Percentiles rank a stretch among this genome's conserved stretches.
Evolutionary conservation across 2,329 filamentous ascomycete species (phyloP).

Genomic region (Verticillium dahliae): DNA sequence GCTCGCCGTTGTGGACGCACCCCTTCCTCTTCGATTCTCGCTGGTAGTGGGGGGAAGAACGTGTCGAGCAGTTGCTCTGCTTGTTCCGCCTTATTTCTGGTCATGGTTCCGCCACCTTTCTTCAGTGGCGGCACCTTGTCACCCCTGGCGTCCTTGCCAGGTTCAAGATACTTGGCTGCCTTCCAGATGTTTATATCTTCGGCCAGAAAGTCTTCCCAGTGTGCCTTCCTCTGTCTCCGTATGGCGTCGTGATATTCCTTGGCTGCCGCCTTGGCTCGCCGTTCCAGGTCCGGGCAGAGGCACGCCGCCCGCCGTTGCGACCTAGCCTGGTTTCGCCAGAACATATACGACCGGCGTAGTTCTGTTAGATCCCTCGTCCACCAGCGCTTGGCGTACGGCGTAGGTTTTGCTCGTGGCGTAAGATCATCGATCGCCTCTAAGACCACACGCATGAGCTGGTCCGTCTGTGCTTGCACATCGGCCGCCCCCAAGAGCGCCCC

Average conservation of each 20-base stretch:
- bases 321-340: conserved; percentile 19
- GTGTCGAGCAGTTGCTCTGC: conserved; percentile 12
- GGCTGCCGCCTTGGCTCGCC: conserved; percentile 10
- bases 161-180: conserved; percentile 19
- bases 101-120: conserved; percentile 11
- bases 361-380: conserved; percentile 20
- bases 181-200: conserved; percentile 21
- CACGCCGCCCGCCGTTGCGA: conserved; percentile 3
- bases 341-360: conserved; percentile 15
- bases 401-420: conserved; percentile 16
- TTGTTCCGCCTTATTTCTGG: conserved; percentile 8
- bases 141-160: conserved; percentile 12
- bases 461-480: conserved; percentile 12
- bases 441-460: neutral
- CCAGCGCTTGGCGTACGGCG: conserved; percentile 20
- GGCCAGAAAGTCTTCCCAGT: conserved; percentile 19
- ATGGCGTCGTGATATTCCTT: conserved; percentile 19
- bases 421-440: neutral
- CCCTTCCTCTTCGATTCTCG: conserved; percentile 13
- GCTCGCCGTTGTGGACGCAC: conserved; percentile 7
- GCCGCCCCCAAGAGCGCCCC: conserved; percentile 3
- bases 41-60: conserved; percentile 13
- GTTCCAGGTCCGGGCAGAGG: neutral
- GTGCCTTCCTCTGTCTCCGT: conserved; percentile 15
- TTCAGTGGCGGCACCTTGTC: conserved; percentile 15